Evolutionary conservation across 495 filamentous ascomycete species (phyloP).

Genomic region (Tuber melanosporum): DNA sequence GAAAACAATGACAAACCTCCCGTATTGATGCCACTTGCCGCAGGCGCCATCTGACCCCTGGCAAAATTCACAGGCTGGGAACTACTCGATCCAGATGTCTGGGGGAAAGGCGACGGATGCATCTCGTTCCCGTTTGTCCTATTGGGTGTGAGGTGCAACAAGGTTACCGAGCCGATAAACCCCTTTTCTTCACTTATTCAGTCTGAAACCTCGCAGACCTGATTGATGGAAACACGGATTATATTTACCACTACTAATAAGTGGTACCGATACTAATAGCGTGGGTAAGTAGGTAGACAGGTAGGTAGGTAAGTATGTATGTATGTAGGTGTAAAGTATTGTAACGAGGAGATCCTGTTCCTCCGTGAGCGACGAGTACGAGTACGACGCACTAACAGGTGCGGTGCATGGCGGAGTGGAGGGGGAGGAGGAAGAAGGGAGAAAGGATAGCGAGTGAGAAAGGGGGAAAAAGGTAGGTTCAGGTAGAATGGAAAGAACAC

Average conservation of each 20-base stretch:
- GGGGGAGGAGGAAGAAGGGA: not conserved
- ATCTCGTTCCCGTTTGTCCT: slow-evolving; percentile 27
- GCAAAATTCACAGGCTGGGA: slow-evolving; percentile 13
- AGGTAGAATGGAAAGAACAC: not conserved
- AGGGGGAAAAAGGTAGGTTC: slow-evolving; percentile 3
- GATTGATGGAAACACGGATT: not conserved
- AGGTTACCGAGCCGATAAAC: not conserved
- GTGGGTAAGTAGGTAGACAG: not conserved
- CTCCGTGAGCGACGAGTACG: not conserved
- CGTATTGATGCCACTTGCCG: slow-evolving; percentile 14
- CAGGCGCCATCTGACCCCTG: slow-evolving; percentile 15
- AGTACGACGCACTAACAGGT: not conserved
- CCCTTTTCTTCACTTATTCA: not conserved
- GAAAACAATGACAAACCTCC: slow-evolving; percentile 29
- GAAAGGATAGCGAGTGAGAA: slow-evolving; percentile 9
- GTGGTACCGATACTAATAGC: not conserved
- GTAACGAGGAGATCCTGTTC: not conserved
- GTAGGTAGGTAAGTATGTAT: not conserved
- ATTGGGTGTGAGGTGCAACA: slow-evolving; percentile 15
- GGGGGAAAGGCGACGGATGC: slow-evolving; percentile 33
- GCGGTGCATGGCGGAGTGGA: not conserved
- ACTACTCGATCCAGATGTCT: slow-evolving; percentile 15
- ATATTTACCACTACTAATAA: not conserved
- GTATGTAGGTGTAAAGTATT: not conserved
- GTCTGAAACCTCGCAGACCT: not conserved